Conservation (phyloP, 176 grass and related monocot species). For the Hordeum marinum region DNA sequence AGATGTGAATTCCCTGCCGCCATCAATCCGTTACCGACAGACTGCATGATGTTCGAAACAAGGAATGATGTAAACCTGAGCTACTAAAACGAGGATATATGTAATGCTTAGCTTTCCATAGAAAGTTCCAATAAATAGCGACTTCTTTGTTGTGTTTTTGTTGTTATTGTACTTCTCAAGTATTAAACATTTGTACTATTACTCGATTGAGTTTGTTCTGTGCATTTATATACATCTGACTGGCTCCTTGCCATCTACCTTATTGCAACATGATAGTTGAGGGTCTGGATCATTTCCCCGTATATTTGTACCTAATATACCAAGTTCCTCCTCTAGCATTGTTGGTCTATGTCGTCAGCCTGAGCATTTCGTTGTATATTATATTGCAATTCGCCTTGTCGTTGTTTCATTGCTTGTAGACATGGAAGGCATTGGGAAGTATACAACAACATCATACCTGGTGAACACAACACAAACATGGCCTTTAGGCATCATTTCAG, state of each 20-base stretch:
- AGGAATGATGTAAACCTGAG: no score
- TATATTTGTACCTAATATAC: background rate
- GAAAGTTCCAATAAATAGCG: background rate
- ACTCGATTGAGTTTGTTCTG: background rate
- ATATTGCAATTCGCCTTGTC: no score
- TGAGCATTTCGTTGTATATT: no score
- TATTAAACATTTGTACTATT: no score
- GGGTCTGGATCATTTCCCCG: background rate
- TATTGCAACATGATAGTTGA: background rate
- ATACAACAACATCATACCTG: no score
- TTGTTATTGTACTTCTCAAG: background rate
- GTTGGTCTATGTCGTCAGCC: no score
- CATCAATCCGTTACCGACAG: background rate
- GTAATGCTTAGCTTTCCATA: background rate
- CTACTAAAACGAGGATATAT: background rate
- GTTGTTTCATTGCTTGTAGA: background rate
- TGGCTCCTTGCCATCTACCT: background rate
- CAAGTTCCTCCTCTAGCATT: background rate
- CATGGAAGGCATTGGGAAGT: background rate
- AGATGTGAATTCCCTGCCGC: background rate
- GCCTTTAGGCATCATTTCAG: no score
- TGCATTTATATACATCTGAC: background rate
- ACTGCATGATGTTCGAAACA: background rate
- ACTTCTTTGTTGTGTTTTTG: background rate
- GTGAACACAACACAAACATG: no score